phyloP scores from a whole-genome alignment of 2,329 filamentous ascomycete genomes.

The Xylaria sp. region DNA sequence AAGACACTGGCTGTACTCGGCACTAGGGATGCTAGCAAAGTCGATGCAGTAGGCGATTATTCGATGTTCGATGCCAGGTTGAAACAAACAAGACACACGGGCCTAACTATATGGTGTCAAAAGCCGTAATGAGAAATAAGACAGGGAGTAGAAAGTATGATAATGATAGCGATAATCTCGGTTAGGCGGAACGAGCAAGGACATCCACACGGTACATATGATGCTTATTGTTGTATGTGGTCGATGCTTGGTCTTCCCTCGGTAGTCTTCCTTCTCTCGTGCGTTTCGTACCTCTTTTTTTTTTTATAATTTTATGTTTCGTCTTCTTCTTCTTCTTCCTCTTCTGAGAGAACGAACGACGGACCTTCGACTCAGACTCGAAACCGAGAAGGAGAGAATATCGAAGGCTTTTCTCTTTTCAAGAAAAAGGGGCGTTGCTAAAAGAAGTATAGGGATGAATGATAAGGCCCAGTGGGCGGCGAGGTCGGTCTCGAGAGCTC shows the following conservation, averaged over 20 bases:
- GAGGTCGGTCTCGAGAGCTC: slow-evolving; percentile 13
- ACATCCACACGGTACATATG: slow-evolving; percentile 11
- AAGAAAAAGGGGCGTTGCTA: slow-evolving; percentile 16
- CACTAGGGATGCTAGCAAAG: slow-evolving; percentile 2
- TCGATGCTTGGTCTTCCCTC: background rate
- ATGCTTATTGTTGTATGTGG: background rate
- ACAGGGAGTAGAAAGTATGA: background rate
- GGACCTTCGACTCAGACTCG: slow-evolving; percentile 18
- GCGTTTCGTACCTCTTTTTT: background rate
- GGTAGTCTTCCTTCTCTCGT: background rate
- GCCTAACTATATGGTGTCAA: slow-evolving; percentile 14
- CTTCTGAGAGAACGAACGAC: slow-evolving; percentile 17
- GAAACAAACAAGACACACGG: slow-evolving; percentile 13
- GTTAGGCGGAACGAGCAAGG: slow-evolving; percentile 13
- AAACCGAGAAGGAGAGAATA: slow-evolving; percentile 8
- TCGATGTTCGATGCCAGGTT: slow-evolving; percentile 12
- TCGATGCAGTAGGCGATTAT: background rate
- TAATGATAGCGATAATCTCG: background rate
- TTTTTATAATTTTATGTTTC: background rate
- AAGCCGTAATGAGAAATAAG: slow-evolving; percentile 1
- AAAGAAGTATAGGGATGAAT: slow-evolving; percentile 11
- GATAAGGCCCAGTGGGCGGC: slow-evolving; percentile 14
- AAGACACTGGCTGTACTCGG: slow-evolving; percentile 9
- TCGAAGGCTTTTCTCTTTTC: background rate
- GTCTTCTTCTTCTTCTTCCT: background rate